Base-by-base conservation (phyloP, 176 grass and related monocot genomes). In the Avena atlantica region DNA sequence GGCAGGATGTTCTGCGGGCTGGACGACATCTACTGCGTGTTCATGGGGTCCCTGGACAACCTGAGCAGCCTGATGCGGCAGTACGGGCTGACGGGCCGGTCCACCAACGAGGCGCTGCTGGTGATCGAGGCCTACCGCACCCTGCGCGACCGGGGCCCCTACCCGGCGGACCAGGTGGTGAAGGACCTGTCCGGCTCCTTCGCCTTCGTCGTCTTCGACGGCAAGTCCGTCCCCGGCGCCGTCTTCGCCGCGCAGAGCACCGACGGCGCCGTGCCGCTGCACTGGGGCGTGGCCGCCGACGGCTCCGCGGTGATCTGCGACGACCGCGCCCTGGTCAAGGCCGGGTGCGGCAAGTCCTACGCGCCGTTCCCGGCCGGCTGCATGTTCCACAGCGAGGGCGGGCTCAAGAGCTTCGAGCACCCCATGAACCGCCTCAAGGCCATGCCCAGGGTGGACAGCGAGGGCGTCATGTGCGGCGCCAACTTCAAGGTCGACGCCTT, bases 391-490 rank as follows among this genome's bases (percentile, higher is more conserved):
- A 93, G 94, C 84, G 97, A 96, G 40, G 87, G 91, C 2, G 97
- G 97, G 20, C 87, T 99, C 72, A 96, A 94, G 92, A 96, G 97
- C 89, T 99, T 94, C 81, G 97, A 99, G 92, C 89, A 99, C 63
- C 94, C 97, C 29, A 96, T 93, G 97, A 91, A 96, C 85, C 60
- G 85, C 73, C 79, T 96, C 80, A 96, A 90, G 92, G 87, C 97
- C 8, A 82, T 99, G 92, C 94, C 94, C 0, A n/a, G 97, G 2
- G 94, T 99, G 1, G 97, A 99, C 89, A 99, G 92, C 84, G 97
- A 99, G 81, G 94, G 97, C 20, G 81, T 89, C 66, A 96, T 96
- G 90, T 99, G 97, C 57, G 94, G 94, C 48, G 89, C 97, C 31
- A 96, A 84, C 13, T 99, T 99, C 89, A 94, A 96, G 89, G 97